Evolutionary conservation across 345 rosid genomes (phyloP).

Genomic region (Acer campestre): DNA sequence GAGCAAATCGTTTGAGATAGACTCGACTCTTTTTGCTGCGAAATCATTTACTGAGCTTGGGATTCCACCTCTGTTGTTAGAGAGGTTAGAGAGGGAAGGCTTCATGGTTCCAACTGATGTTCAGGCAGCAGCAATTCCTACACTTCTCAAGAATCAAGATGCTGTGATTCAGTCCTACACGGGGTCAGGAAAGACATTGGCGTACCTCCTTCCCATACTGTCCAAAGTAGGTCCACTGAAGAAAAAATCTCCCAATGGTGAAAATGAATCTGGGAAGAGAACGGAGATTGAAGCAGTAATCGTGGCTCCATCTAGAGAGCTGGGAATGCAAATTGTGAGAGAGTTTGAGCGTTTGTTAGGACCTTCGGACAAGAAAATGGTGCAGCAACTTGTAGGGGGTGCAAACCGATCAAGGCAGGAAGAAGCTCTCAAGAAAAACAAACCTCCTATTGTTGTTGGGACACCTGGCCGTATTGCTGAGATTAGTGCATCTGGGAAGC

Average conservation of each 20-base stretch:
- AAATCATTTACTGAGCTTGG: constrained; percentile 89
- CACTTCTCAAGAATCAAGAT: constrained; percentile 66
- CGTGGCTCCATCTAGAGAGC: constrained; percentile 94
- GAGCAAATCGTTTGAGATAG: constrained; percentile 49
- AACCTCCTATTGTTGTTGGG: constrained; percentile 87
- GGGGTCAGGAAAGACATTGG: constrained; percentile 84
- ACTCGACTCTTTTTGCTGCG: constrained; percentile 64
- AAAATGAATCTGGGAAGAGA: constrained; percentile 43
- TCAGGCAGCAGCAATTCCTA: constrained; percentile 81
- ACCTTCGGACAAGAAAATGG: constrained; percentile 68
- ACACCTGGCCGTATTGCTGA: constrained; percentile 95
- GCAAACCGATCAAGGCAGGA: constrained; percentile 95
- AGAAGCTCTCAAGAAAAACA: constrained; percentile 93
- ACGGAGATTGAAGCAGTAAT: constrained; percentile 79
- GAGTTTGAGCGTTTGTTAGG: constrained; percentile 87
- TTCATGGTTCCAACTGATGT: constrained; percentile 79
- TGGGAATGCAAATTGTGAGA: constrained; percentile 96
- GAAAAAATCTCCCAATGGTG: constrained; percentile 29
- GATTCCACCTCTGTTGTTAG: constrained; percentile 59
- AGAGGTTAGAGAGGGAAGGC: constrained; percentile 72
- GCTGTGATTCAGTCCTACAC: constrained; percentile 91
- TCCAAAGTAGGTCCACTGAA: constrained; percentile 73
- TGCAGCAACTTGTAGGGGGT: constrained; percentile 97
- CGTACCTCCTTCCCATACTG: constrained; percentile 84
- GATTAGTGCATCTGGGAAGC: constrained; percentile 92